Percentiles rank a stretch among this genome's conserved stretches.
These are phyloP conservation scores for Plasmopara viticola DNA, from an alignment of 352 stramenopile genomes.

Conservation along the genomic window DNA sequence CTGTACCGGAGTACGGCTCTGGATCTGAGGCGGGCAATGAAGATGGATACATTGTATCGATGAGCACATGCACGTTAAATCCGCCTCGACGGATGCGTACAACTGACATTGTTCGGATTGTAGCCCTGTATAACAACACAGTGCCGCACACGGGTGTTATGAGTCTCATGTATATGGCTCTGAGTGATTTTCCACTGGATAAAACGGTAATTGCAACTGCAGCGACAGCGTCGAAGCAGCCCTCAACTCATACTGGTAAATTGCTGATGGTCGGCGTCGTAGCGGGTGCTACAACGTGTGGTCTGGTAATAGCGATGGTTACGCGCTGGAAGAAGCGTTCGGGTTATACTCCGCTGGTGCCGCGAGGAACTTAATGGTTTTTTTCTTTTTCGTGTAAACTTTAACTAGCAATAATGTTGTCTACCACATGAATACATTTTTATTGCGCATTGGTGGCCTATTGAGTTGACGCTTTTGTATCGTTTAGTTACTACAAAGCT, in stretches of 20 bases:
- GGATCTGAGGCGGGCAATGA: constrained; percentile 58
- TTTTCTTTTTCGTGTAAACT: neutral
- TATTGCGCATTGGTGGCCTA: neutral
- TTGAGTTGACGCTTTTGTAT: constrained; percentile 8
- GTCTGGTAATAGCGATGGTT: constrained; percentile 16
- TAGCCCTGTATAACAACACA: constrained; percentile 81
- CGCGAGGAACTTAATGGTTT: no score
- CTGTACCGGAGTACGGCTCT: constrained; percentile 57
- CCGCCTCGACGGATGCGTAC: constrained; percentile 61
- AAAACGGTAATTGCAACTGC: constrained; percentile 6
- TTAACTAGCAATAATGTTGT: neutral
- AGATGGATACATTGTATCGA: constrained; percentile 59
- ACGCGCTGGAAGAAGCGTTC: constrained; percentile 44
- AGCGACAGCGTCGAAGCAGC: neutral
- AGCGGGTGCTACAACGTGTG: constrained; percentile 21
- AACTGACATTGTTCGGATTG: constrained; percentile 64
- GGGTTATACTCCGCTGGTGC: constrained; percentile 41
- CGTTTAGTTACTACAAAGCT: constrained; percentile 18
- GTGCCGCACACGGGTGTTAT: constrained; percentile 68
- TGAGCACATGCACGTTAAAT: constrained; percentile 74
- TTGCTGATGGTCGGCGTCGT: constrained; percentile 21
- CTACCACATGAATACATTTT: neutral
- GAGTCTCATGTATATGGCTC: constrained; percentile 71
- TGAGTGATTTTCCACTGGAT: constrained; percentile 46
- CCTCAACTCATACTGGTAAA: constrained; percentile 8